phyloP scores from a whole-genome alignment of 2,329 filamentous ascomycete genomes.

The Fusarium transvaalense region DNA sequence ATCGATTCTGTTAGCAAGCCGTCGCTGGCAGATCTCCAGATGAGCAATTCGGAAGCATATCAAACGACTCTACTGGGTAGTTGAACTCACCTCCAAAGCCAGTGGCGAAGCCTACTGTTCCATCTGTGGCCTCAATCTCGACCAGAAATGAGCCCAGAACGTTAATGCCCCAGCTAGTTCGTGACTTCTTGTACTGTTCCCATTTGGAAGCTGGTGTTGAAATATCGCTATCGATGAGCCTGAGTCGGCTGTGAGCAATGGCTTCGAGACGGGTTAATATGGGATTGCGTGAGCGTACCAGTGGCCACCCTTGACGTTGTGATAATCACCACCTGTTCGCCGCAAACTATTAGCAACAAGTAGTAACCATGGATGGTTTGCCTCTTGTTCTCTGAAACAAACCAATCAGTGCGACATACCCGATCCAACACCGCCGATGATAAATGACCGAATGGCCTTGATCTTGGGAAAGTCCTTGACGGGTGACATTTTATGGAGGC shows the following conservation, averaged over 20 bases:
- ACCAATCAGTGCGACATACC: slow-evolving; percentile 34
- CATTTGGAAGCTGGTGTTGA: slow-evolving; percentile 93
- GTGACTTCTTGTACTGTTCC: slow-evolving; percentile 86
- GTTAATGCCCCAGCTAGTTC: slow-evolving; percentile 96
- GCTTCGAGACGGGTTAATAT: not conserved
- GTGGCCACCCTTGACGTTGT: slow-evolving; percentile 85
- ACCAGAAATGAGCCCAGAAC: slow-evolving; percentile 92
- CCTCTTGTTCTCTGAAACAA: not conserved
- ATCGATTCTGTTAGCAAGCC: slow-evolving; percentile 19
- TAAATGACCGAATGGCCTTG: slow-evolving; percentile 78
- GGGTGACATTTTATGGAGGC: slow-evolving; percentile 57
- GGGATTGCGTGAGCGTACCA: slow-evolving; percentile 60
- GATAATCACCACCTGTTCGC: slow-evolving; percentile 80
- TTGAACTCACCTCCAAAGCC: slow-evolving; percentile 79
- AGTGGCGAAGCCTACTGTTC: slow-evolving; percentile 93
- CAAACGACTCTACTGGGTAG: not conserved
- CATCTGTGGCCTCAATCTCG: slow-evolving; percentile 88
- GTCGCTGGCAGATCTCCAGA: not conserved
- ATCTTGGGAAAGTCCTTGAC: slow-evolving; percentile 77
- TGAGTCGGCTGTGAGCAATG: slow-evolving; percentile 54
- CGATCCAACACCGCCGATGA: slow-evolving; percentile 63
- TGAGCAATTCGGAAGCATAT: not conserved
- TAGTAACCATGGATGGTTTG: not conserved
- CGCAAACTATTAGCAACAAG: slow-evolving; percentile 6
- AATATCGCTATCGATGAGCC: slow-evolving; percentile 92